phyloP scores from a whole-genome alignment of 164 flowering plant species.

The Stephania japonica region DNA sequence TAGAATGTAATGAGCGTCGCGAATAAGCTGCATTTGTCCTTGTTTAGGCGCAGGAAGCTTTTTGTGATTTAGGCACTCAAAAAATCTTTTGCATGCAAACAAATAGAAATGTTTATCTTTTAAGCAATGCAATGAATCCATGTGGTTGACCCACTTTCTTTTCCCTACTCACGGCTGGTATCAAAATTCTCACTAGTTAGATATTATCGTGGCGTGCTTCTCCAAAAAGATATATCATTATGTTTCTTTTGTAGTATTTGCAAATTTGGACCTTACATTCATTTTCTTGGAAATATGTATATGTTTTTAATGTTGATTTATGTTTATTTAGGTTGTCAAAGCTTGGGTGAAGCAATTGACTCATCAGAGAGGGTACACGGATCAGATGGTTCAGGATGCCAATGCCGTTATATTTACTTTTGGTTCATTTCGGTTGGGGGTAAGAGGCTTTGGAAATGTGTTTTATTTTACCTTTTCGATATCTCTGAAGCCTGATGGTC shows the following conservation, averaged over 20 bases:
- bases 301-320: neutral
- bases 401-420: conserved; percentile 89
- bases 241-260: no score
- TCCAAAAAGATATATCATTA: no score
- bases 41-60: neutral
- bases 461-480: neutral
- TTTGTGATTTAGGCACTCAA: no score
- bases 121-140: no score
- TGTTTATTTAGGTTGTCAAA: conserved; percentile 55
- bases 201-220: no score
- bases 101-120: no score
- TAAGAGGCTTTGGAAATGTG: conserved; percentile 23
- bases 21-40: neutral
- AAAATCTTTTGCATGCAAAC: no score
- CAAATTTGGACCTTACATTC: no score
- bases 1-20: neutral
- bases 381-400: conserved; percentile 94
- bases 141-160: no score
- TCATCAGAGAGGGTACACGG: conserved; percentile 75
- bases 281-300: no score
- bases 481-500: neutral
- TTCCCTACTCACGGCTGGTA: no score
- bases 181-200: no score
- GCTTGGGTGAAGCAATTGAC: conserved; percentile 92
- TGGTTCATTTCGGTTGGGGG: conserved; percentile 93